Evolutionary conservation across 306 rosid genomes (phyloP).

Genomic region (Cicer judaicum): DNA sequence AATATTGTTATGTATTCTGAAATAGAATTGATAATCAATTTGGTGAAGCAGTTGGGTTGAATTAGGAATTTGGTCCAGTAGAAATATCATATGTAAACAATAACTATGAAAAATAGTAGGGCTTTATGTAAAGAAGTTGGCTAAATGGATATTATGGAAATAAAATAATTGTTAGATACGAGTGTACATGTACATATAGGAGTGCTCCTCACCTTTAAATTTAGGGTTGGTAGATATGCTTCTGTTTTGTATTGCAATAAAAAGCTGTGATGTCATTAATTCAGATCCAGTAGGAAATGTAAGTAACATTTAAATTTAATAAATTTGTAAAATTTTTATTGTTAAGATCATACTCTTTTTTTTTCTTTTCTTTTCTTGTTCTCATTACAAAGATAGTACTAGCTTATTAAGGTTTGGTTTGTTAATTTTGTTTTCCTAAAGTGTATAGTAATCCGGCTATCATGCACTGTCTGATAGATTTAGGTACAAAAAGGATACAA

Average conservation of each 20-base stretch:
- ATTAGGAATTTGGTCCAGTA: too few species aligned
- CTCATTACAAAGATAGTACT: slow-evolving; percentile 4
- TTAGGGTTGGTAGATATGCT: slow-evolving; percentile 6
- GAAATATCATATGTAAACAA: too few species aligned
- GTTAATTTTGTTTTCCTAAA: slow-evolving; percentile 7
- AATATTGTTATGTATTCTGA: too few species aligned
- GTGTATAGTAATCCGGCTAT: slow-evolving; percentile 24
- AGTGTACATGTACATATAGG: not conserved
- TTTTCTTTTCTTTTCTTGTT: not conserved
- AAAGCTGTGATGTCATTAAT: slow-evolving; percentile 19
- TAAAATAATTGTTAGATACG: not conserved
- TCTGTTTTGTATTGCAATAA: not conserved
- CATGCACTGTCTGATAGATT: slow-evolving; percentile 17
- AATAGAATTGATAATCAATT: too few species aligned
- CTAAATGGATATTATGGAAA: not conserved
- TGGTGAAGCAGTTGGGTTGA: too few species aligned
- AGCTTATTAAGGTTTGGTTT: slow-evolving; percentile 3
- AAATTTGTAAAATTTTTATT: slow-evolving; percentile 2
- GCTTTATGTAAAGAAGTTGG: too few species aligned
- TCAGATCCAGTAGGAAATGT: slow-evolving; percentile 19
- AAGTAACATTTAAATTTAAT: not conserved
- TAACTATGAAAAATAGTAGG: too few species aligned
- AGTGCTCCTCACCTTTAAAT: not conserved
- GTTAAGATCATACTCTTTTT: not conserved
- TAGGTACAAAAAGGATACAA: slow-evolving; percentile 26